Base-by-base conservation (phyloP, 805 yeast genomes). In the Lipomyces spencermartinsiae region DNA sequence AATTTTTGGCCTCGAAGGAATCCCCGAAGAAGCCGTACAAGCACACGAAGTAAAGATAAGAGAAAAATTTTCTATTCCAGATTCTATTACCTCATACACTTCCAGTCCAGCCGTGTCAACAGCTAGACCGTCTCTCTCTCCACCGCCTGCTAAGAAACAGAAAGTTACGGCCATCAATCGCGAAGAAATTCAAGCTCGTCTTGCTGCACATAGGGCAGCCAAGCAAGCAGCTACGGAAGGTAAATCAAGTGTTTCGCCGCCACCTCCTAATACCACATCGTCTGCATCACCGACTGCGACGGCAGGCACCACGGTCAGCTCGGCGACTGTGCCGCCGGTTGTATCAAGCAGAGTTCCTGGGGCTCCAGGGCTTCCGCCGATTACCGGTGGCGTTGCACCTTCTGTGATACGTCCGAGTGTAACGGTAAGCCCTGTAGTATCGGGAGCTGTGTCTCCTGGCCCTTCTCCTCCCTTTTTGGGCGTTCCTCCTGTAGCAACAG, bases 1-100 rank as follows among this genome's bases (percentile, higher is more conserved):
- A 51, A 73, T 73, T 35, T 73, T 73, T 56, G 75, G 75, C 2
- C 61, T 73, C 62, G 75, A 73, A 65, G 75, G 75, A 37, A 63
- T 73, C 46, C 75, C 75, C 0, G 64, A 65, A 4, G 65, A 61
- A 16, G 75, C 72, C 22, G 57, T 73, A 7, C 61, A 61, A 33
- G 69, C 59, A 19, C 74, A 66, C 63, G 73, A 71, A 49, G 63
- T 49, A 3, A 51, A 56, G 35, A 65, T 73, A 16, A 53, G 68
- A 19, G 63, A 69, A 31, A 67, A 69, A 58, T 69, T 46, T 49
- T 19, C 56, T 4, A 60, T 64, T 14, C 68, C 68, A 1, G 71
- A 68, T 22, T 53, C 68, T n/a, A 62, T 59, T 25, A 51, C 56
- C 34, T 53, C 16, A 56, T 34, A 56, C 25, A 33, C 35, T 34